Evolutionary conservation across 2,329 filamentous ascomycete genomes (phyloP), one percentile per base, ranked within the genome.

Genomic region (Pseudocercospora macadamiae): DNA sequence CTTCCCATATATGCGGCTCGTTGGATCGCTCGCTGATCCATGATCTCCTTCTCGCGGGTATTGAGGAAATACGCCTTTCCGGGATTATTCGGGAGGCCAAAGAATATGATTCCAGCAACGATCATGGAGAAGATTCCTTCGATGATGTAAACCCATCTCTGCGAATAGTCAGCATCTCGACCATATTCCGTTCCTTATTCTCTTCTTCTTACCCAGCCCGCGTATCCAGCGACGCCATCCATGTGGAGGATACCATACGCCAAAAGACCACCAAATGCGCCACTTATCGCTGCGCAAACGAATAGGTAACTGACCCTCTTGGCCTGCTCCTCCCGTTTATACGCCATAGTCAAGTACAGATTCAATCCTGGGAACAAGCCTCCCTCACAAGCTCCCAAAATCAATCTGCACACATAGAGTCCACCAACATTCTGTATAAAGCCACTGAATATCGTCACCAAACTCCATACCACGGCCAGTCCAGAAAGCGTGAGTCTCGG

Each of bases 211-310:
- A 32, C 28, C 72, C 71, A 74, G 5, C 68, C 89, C 25, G 77
- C 76, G 65, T 86, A 78, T 1, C 87, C 88, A 0, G 75, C 74
- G 1, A 85, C 70, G 1, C 89, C 89, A 48, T 89, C 85, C 83
- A 92, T 85, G 67, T 87, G 83, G 0, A 87, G 86, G 60, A 91
- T 89, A 1, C 81, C 87, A 60, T 64, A 62, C 3, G 62, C 62
- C 7, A 64, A 21, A 74, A 76, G 42, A 9, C 47, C 57, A 23
- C 76, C 74, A 56, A 78, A 77, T 10, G 73, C 76, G 9, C 75
- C 75, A 5, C 74, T 74, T 25, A 76, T 69, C 26, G 76, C 77
- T 19, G 71, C 71, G 0, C 74, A 73, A 23, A 73, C 72, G 64
- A 77, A 79, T 58, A 78, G 76, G 16, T 78, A 75, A 21, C 55